These are phyloP conservation scores for Chenopodium formosanum DNA, from an alignment of 148 eudicot genomes.

Conservation along the genomic window DNA sequence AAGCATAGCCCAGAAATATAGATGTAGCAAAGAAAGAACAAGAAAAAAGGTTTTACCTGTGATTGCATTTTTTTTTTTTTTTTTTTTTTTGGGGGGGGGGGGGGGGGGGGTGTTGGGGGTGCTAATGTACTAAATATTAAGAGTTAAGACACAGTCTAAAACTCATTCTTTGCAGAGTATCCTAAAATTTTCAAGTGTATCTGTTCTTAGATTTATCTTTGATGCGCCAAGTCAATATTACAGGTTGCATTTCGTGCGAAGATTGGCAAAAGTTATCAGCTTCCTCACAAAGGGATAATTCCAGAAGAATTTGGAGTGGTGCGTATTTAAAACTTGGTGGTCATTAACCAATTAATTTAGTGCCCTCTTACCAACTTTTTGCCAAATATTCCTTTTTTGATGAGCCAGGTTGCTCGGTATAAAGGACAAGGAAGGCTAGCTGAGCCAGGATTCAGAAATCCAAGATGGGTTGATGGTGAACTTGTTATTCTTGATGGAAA, in stretches of 20 bases:
- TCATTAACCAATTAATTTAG: constrained; percentile 5
- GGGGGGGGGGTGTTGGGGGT: not conserved
- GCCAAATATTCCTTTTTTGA: constrained; percentile 11
- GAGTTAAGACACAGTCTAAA: not conserved
- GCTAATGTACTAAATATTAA: not conserved
- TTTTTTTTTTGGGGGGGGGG: not conserved
- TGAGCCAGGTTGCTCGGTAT: constrained; percentile 81
- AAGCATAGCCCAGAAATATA: not conserved
- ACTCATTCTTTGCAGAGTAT: not conserved
- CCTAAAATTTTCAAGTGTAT: not conserved
- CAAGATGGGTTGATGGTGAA: constrained; percentile 99
- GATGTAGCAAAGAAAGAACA: too few species aligned
- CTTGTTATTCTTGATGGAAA: constrained; percentile 94
- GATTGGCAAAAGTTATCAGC: constrained; percentile 86
- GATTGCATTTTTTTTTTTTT: not conserved
- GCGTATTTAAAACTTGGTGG: constrained; percentile 27
- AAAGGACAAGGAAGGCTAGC: constrained; percentile 97
- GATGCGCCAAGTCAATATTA: not conserved
- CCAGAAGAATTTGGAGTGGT: constrained; percentile 99
- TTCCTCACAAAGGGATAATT: constrained; percentile 93
- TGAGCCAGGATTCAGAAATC: constrained; percentile 73
- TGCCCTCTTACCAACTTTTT: not conserved
- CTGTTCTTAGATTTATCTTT: not conserved
- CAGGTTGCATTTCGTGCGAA: constrained; percentile 99
- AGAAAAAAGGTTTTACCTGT: not conserved